phyloP scores from a whole-genome alignment of 2,329 filamentous ascomycete genomes.

The Botrytis cinerea region DNA sequence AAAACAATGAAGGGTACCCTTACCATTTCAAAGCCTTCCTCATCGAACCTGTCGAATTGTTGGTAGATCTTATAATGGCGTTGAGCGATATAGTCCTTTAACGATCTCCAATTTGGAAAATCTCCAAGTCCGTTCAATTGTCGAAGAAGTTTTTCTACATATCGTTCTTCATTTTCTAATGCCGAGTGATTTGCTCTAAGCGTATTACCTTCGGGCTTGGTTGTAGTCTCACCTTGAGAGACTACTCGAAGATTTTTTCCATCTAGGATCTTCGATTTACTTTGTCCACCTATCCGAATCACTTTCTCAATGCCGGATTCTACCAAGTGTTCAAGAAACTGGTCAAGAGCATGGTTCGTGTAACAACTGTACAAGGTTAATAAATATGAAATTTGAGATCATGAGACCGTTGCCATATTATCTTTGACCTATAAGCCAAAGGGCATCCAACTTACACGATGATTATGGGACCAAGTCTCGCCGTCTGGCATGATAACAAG shows the following conservation, averaged over 20 bases:
- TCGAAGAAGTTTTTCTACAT: conserved; percentile 23
- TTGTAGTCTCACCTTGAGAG: conserved; percentile 28
- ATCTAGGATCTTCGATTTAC: conserved; percentile 31
- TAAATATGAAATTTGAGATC: neutral
- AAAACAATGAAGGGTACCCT: neutral
- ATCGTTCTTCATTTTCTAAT: conserved; percentile 24
- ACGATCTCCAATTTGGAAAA: conserved; percentile 25
- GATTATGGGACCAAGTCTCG: conserved; percentile 42
- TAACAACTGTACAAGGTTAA: conserved; percentile 36
- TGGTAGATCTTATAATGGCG: conserved; percentile 28
- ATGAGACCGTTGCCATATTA: neutral
- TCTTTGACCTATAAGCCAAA: neutral
- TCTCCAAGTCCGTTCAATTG: conserved; percentile 24
- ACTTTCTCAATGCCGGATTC: conserved; percentile 47
- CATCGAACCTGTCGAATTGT: conserved; percentile 30
- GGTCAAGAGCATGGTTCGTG: conserved; percentile 40
- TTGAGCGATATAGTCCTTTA: conserved; percentile 26
- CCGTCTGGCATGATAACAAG: conserved; percentile 41
- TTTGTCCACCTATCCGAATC: conserved; percentile 49
- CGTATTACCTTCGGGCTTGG: conserved; percentile 29
- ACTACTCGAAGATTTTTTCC: conserved; percentile 34
- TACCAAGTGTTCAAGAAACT: conserved; percentile 53
- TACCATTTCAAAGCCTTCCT: conserved; percentile 30
- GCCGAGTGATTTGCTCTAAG: conserved; percentile 23
- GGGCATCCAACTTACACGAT: conserved; percentile 38